Percentiles rank a stretch among this genome's conserved stretches.
These are phyloP conservation scores for Acanthamoeba castellanii DNA, from an alignment of 208 protist species.

Conservation along the genomic window DNA sequence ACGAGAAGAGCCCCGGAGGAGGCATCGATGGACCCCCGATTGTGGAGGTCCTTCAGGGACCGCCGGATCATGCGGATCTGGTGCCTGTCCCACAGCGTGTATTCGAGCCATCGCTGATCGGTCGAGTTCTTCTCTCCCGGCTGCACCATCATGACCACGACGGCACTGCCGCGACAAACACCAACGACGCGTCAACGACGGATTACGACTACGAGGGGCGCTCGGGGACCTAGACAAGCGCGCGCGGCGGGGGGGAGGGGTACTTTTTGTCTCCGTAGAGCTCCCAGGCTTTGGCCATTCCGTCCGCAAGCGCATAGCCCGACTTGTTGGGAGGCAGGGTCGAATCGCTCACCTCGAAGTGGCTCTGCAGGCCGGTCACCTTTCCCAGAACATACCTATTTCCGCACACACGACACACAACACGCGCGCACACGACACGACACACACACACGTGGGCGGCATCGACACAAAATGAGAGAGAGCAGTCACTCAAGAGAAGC, in stretches of 20 bases:
- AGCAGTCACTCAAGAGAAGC: not conserved
- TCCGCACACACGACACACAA: not conserved
- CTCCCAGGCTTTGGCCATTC: conserved; percentile 74
- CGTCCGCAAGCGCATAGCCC: not conserved
- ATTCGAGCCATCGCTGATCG: conserved; percentile 94
- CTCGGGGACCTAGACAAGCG: not conserved
- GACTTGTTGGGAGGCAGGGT: conserved; percentile 71
- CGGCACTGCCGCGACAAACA: not conserved
- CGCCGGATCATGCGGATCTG: conserved; percentile 91
- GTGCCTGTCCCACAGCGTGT: conserved; percentile 91
- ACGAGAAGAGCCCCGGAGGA: conserved; percentile 25
- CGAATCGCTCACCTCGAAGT: not conserved
- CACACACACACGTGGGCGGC: too few species aligned
- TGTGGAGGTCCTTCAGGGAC: conserved; percentile 90
- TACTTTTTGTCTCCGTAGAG: conserved; percentile 74
- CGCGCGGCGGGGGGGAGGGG: conserved; percentile 2
- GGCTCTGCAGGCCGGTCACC: not conserved
- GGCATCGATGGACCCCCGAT: conserved; percentile 81
- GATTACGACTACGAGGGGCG: not conserved
- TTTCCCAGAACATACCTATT: conserved; percentile 36
- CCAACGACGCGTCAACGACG: conserved; percentile 65
- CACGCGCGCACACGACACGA: not conserved
- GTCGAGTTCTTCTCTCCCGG: conserved; percentile 94
- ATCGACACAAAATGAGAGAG: not conserved
- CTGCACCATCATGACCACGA: conserved; percentile 95